Evolutionary conservation across 495 filamentous ascomycete genomes (phyloP).

Genomic region (Astrothelium macrocarpum): DNA sequence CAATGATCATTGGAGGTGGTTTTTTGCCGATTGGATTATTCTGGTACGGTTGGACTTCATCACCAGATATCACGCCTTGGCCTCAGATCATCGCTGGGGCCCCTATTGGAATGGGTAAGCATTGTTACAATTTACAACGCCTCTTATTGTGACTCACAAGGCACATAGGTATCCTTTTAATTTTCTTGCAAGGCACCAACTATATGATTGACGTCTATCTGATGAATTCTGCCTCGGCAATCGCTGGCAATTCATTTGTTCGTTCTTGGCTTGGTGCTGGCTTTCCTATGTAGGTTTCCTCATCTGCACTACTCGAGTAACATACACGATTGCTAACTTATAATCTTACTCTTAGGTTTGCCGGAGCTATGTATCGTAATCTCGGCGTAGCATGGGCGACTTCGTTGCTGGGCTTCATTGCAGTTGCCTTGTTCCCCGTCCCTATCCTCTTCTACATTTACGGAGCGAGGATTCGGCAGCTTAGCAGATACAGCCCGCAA

Average conservation of each 20-base stretch:
- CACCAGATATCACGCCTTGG: slow-evolving; percentile 15
- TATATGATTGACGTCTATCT: slow-evolving; percentile 55
- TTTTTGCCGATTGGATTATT: slow-evolving; percentile 24
- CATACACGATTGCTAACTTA: background rate
- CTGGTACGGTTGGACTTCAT: slow-evolving; percentile 27
- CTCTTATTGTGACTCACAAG: slow-evolving; percentile 36
- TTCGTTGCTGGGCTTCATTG: slow-evolving; percentile 55
- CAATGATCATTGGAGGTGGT: slow-evolving; percentile 23
- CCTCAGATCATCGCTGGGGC: slow-evolving; percentile 21
- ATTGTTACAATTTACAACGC: slow-evolving; percentile 17
- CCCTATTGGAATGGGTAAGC: slow-evolving; percentile 19
- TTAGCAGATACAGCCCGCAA: slow-evolving; percentile 10
- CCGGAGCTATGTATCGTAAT: slow-evolving; percentile 8
- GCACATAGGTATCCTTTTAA: slow-evolving; percentile 9
- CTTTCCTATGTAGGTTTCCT: slow-evolving; percentile 21
- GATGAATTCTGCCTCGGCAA: slow-evolving; percentile 42
- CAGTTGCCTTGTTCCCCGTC: slow-evolving; percentile 55
- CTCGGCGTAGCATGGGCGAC: slow-evolving; percentile 56
- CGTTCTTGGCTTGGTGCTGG: slow-evolving; percentile 32
- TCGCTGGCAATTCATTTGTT: slow-evolving; percentile 40
- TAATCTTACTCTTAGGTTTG: slow-evolving; percentile 8
- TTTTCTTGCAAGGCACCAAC: slow-evolving; percentile 40
- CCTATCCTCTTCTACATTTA: slow-evolving; percentile 61
- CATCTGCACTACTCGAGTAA: background rate
- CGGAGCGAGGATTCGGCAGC: slow-evolving; percentile 46